Conservation (phyloP, 2,329 filamentous ascomycete genomes). For the Nemania sp. region DNA sequence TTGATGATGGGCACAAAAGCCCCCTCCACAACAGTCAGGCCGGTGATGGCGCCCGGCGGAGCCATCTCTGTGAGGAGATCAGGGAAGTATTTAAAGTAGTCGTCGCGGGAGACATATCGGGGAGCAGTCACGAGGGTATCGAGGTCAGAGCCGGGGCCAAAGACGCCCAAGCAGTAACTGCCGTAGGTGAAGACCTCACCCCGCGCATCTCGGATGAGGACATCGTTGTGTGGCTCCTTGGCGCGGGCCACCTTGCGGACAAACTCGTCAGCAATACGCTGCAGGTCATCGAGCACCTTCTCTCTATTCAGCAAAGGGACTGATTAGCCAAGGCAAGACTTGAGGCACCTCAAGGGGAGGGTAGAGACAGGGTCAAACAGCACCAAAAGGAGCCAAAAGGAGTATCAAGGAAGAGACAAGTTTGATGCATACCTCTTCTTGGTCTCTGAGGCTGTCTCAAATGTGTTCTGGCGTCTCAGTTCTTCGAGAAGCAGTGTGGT, state of each 20-base stretch:
- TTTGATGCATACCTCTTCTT: slow-evolving; percentile 67
- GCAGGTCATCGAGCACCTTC: slow-evolving; percentile 74
- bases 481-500: slow-evolving; percentile 83
- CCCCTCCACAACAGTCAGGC: slow-evolving; percentile 83
- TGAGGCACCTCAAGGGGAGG: background rate
- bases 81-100: slow-evolving; percentile 94
- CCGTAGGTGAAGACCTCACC: slow-evolving; percentile 96
- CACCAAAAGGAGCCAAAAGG: background rate
- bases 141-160: slow-evolving; percentile 94
- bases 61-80: slow-evolving; percentile 76
- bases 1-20: slow-evolving; percentile 98
- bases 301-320: slow-evolving; percentile 53
- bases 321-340: slow-evolving; percentile 4
- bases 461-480: slow-evolving; percentile 87
- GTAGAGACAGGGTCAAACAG: too few relatives aligned
- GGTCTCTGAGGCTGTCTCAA: slow-evolving; percentile 82
- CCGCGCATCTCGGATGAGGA: slow-evolving; percentile 79
- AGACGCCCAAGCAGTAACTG: slow-evolving; percentile 92
- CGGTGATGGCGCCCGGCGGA: slow-evolving; percentile 77
- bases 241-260: slow-evolving; percentile 78
- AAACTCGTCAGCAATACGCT: slow-evolving; percentile 82
- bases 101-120: slow-evolving; percentile 82
- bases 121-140: slow-evolving; percentile 93
- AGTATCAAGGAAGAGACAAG: background rate
- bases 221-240: slow-evolving; percentile 73